These are phyloP conservation scores for Mycogone perniciosa DNA, from an alignment of 2,329 filamentous ascomycete species.

Conservation along the genomic window DNA sequence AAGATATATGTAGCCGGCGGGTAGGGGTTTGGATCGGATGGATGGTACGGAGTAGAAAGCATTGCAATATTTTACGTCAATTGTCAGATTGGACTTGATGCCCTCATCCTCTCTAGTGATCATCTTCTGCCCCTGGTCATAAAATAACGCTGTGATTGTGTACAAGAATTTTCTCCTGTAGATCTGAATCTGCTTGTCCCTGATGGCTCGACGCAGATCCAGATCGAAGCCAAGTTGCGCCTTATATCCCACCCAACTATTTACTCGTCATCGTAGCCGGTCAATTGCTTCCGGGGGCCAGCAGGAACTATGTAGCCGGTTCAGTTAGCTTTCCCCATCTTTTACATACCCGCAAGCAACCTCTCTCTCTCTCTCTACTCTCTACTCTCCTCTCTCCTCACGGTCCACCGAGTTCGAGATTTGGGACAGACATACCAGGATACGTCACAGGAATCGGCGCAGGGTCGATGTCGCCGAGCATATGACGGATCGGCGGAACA, in stretches of 20 bases:
- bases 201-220: background rate
- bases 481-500: conserved; percentile 66
- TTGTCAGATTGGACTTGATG: conserved; percentile 2
- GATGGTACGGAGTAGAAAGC: background rate
- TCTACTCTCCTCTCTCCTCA: background rate
- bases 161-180: conserved; percentile 3
- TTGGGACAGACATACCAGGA: conserved; percentile 61
- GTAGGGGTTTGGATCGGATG: background rate
- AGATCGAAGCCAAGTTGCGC: background rate
- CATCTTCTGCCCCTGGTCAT: background rate
- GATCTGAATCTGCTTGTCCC: conserved; percentile 1
- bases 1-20: conserved; percentile 2
- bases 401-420: background rate
- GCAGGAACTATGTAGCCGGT: conserved; percentile 41
- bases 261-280: conserved; percentile 54
- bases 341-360: background rate
- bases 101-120: background rate
- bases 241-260: conserved; percentile 3
- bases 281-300: conserved; percentile 53
- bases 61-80: conserved; percentile 3
- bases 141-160: conserved; percentile 8
- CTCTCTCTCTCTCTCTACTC: conserved; percentile 2
- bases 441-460: conserved; percentile 79
- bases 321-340: background rate
- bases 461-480: conserved; percentile 67